Conservation (phyloP, 148 eudicot genomes). For the Beta vulgaris region DNA sequence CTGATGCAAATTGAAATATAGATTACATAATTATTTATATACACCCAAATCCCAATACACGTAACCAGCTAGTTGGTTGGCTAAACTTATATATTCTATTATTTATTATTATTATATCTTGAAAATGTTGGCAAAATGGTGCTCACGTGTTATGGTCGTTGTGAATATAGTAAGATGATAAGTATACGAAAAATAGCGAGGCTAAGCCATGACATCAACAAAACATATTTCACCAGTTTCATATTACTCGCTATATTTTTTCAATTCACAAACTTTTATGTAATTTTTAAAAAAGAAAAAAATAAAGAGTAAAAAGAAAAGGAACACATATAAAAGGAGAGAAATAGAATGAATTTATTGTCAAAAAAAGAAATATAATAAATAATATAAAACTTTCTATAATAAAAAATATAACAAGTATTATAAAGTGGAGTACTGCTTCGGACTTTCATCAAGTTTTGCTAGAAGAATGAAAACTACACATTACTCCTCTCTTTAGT, state of each 20-base stretch:
- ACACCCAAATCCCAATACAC: neutral
- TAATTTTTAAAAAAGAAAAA: too few relatives aligned
- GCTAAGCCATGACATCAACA: constrained; percentile 21
- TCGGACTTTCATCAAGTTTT: neutral
- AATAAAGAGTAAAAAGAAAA: too few relatives aligned
- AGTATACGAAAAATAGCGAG: neutral
- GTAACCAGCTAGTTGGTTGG: neutral
- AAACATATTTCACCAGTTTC: neutral
- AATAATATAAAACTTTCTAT: too few relatives aligned
- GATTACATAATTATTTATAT: neutral
- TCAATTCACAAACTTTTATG: too few relatives aligned
- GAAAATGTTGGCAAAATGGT: neutral
- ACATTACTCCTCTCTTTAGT: too few relatives aligned
- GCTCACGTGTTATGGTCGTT: neutral
- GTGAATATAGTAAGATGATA: neutral
- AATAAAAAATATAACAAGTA: too few relatives aligned
- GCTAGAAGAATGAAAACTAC: neutral
- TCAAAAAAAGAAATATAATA: too few relatives aligned
- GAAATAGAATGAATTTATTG: too few relatives aligned
- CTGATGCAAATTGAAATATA: constrained; percentile 4
- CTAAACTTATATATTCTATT: neutral
- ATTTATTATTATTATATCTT: neutral
- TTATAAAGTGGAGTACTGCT: too few relatives aligned
- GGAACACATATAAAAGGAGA: too few relatives aligned
- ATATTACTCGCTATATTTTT: too few relatives aligned